Evolutionary conservation across 345 rosid genomes (phyloP).

Genomic region (Hibiscus tridactylites): DNA sequence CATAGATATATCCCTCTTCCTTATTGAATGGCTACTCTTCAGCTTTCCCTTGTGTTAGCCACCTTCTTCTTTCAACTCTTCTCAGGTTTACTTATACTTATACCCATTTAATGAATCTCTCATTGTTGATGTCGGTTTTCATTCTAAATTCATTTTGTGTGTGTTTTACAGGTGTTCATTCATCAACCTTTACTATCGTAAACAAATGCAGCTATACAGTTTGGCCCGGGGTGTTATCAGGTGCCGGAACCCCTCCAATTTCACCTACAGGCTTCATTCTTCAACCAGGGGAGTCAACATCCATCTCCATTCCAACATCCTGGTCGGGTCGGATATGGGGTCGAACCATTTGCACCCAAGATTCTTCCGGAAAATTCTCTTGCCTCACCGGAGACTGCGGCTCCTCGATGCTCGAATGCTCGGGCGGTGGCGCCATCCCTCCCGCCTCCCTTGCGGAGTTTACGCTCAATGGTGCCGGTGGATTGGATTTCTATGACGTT

Average conservation of each 20-base stretch:
- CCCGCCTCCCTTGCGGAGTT: conserved; percentile 59
- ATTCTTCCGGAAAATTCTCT: conserved; percentile 45
- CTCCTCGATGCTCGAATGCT: conserved; percentile 35
- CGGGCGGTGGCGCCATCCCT: conserved; percentile 44
- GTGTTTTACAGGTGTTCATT: conserved; percentile 2
- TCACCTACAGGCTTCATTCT: conserved; percentile 53
- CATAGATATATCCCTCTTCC: not conserved
- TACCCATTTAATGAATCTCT: not conserved
- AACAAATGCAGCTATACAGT: conserved; percentile 55
- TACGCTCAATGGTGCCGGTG: conserved; percentile 39
- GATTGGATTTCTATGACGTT: conserved; percentile 57
- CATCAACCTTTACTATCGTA: conserved; percentile 32
- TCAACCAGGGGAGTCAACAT: conserved; percentile 29
- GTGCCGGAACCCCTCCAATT: conserved; percentile 43
- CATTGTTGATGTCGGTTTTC: not conserved
- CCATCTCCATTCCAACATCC: conserved; percentile 31
- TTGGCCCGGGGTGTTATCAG: conserved; percentile 65
- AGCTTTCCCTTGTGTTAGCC: not conserved
- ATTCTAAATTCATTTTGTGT: not conserved
- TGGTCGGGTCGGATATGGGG: conserved; percentile 83
- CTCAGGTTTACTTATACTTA: not conserved
- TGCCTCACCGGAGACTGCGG: conserved; percentile 62
- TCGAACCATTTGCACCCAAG: conserved; percentile 48
- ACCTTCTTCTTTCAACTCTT: not conserved
- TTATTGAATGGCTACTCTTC: conserved; percentile 4